These are phyloP conservation scores for Pouteria campechiana DNA, from an alignment of 179 eudicot species.

Conservation along the genomic window DNA sequence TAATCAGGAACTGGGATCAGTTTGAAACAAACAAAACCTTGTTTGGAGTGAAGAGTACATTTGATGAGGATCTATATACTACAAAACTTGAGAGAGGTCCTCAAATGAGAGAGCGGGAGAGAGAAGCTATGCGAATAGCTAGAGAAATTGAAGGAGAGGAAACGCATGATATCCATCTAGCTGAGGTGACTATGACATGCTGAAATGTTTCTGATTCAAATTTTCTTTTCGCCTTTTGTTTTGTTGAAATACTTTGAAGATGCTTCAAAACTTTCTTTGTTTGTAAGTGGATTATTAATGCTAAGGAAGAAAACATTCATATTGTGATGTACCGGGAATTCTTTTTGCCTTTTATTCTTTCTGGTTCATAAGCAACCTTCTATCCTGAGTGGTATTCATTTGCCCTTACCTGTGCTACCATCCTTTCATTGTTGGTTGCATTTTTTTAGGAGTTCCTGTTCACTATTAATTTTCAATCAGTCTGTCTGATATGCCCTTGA, in stretches of 20 bases:
- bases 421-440: no score
- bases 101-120: constrained; percentile 72
- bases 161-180: constrained; percentile 82
- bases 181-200: constrained; percentile 82
- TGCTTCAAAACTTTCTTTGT: no score
- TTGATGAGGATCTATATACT: constrained; percentile 87
- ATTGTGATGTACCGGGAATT: no score
- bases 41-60: constrained; percentile 95
- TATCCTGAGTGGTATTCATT: no score
- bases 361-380: no score
- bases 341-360: no score
- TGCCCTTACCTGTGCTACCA: no score
- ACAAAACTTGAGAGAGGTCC: constrained; percentile 95
- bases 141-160: constrained; percentile 99
- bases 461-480: not conserved
- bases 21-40: constrained; percentile 77
- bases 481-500: not conserved
- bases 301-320: no score
- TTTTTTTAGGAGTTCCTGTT: no score
- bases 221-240: constrained; percentile 1
- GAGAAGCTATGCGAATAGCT: constrained; percentile 75
- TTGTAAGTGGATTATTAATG: no score
- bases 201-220: not conserved
- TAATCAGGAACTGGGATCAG: constrained; percentile 86
- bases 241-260: no score